Base-by-base conservation (phyloP, 257 asterid species). In the Apocynum venetum region DNA sequence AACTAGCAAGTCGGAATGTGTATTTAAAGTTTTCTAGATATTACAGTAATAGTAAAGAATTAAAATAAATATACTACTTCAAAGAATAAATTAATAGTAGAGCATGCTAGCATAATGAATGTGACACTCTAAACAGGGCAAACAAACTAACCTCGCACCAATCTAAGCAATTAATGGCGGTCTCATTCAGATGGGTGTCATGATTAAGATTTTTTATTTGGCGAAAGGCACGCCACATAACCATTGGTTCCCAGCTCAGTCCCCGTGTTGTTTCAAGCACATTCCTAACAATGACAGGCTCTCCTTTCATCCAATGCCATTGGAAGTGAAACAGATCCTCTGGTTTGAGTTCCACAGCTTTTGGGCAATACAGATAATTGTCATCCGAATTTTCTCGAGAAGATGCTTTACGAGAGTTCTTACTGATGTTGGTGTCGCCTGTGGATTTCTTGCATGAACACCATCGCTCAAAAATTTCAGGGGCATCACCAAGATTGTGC, bases 221-320 rank as follows among this genome's bases (percentile, higher is more conserved):
- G 71, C 98, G 93, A 69, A 84, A 84, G 56, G 96, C 98, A 82
- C 98, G 96, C 97, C 98, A 95, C 97, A 95, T 95, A 79, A 95
- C 98, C 98, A 90, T 91, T 25, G 98, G 98, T 79, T 95, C 98
- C 98, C 98, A 95, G 86, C 98, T 95, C 92, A 93, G 85, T 68
- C 98, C 98, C 77, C 61, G 43, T 13, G 96, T 83, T 55, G 90
- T 88, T 44, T 87, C 96, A 56, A 90, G 95, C 74, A 93, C 96
- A 72, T 90, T 79, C 80, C 92, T 91, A 57, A 93, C 98, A 79
- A 95, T 82, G 63, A 92, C 93, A 11, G 98, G 98, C 81, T 95
- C 96, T 1, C 98, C 98, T 86, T 81, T 89, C 61, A 83, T 77
- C 97, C 97, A 91, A 73, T 94, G 96, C 81, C 88, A 78, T 73